Percentiles rank a stretch among this genome's conserved stretches.
Evolutionary conservation across 257 asterid genomes (phyloP).

Genomic region (Fraxinus americana): DNA sequence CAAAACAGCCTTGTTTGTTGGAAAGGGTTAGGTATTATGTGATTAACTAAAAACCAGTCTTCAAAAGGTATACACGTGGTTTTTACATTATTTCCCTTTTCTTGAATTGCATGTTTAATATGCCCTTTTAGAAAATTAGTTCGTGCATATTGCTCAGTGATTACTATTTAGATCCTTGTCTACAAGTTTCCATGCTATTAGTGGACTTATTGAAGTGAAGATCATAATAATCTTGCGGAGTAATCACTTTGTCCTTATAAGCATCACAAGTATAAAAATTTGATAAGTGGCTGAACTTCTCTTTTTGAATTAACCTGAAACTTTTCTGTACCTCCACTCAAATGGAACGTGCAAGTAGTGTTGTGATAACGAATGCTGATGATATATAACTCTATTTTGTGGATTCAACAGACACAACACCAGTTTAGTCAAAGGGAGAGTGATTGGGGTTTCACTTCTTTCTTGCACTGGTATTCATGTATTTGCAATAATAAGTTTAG

Average conservation of each 20-base stretch:
- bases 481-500: too few relatives aligned
- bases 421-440: slow-evolving; percentile 63
- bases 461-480: slow-evolving; percentile 30
- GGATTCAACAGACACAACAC: slow-evolving; percentile 52
- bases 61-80: neutral
- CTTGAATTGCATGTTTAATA: neutral
- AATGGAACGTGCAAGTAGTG: neutral
- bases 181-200: neutral
- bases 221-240: neutral
- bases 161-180: neutral
- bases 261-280: neutral
- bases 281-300: neutral
- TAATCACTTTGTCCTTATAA: neutral
- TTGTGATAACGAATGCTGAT: neutral
- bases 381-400: slow-evolving; percentile 1
- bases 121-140: neutral
- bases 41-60: neutral
- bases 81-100: neutral
- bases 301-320: neutral
- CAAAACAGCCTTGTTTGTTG: neutral
- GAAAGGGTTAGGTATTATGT: neutral
- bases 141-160: neutral
- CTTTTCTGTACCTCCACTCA: neutral
- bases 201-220: neutral
- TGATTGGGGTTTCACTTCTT: slow-evolving; percentile 64